Conservation (phyloP, 352 stramenopile genomes). For the Globisporangium echinulatum region DNA sequence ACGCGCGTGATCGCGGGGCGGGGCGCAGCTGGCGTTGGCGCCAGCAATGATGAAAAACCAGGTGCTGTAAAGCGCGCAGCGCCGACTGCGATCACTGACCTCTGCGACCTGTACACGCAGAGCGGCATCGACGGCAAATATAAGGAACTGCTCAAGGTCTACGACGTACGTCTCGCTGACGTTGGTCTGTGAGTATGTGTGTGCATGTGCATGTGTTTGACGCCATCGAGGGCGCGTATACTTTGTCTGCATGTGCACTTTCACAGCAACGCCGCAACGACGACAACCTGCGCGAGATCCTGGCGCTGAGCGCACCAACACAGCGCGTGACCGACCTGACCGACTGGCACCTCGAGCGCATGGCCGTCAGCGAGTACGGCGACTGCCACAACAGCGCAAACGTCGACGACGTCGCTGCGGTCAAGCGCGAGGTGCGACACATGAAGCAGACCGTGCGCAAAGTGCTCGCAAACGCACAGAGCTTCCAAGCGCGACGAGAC, state of each 20-base stretch:
- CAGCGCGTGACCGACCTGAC: constrained; percentile 58
- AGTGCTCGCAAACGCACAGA: constrained; percentile 47
- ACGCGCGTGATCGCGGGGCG: constrained; percentile 9
- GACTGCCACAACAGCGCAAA: constrained; percentile 17
- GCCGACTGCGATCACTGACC: constrained; percentile 28
- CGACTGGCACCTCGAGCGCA: constrained; percentile 75
- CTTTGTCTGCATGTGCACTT: not conserved
- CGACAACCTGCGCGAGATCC: constrained; percentile 69
- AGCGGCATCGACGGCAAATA: constrained; percentile 62
- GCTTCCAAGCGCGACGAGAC: constrained; percentile 47
- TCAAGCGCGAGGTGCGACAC: constrained; percentile 48
- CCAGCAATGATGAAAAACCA: constrained; percentile 8
- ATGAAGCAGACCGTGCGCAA: constrained; percentile 55
- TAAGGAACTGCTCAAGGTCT: constrained; percentile 56
- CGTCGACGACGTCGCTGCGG: constrained; percentile 37
- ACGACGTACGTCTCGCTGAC: constrained; percentile 40
- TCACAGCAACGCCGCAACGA: constrained; percentile 68
- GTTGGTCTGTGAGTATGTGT: not conserved
- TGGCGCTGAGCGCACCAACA: constrained; percentile 56
- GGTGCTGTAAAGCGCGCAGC: constrained; percentile 10
- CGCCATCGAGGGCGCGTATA: no score
- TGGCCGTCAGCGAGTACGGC: constrained; percentile 71
- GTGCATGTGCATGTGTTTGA: not conserved
- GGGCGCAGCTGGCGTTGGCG: constrained; percentile 6
- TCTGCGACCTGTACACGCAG: constrained; percentile 66